Conservation (phyloP, 129 eudicot species). For the Flaveria sonorensis region DNA sequence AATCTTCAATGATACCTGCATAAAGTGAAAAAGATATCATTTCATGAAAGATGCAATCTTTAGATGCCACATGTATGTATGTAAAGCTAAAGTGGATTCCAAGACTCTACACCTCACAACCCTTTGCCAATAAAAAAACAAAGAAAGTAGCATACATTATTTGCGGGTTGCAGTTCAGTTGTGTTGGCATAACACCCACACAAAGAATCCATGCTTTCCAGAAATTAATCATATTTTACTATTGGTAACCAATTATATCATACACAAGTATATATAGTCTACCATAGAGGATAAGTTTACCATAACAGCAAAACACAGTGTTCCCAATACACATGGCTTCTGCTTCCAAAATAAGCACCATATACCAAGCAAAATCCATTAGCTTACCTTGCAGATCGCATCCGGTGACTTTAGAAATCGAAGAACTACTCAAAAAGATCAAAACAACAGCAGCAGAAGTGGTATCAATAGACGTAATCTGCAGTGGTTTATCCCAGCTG, state of each 20-base stretch:
- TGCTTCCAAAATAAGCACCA: conserved; percentile 29
- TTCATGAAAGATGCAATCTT: conserved; percentile 13
- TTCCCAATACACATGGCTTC: conserved; percentile 34
- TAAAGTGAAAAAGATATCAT: conserved; percentile 19
- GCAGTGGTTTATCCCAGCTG: conserved; percentile 42
- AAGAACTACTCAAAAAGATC: conserved; percentile 43
- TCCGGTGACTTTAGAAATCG: conserved; percentile 37
- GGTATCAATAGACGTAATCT: conserved; percentile 31
- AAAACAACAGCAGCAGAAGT: conserved; percentile 30
- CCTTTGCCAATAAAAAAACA: conserved; percentile 7
- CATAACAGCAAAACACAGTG: conserved; percentile 1
- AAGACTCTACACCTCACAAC: conserved; percentile 18
- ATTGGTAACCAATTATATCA: conserved; percentile 20
- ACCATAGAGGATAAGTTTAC: conserved; percentile 22
- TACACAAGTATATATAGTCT: conserved; percentile 1
- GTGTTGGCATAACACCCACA: conserved; percentile 27
- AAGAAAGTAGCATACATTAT: conserved; percentile 6
- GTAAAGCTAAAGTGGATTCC: conserved; percentile 1
- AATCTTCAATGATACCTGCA: conserved; percentile 16
- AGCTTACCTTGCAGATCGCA: conserved; percentile 70
- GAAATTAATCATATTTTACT: not conserved
- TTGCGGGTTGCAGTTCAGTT: not conserved
- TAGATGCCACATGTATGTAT: conserved; percentile 23
- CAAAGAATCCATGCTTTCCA: conserved; percentile 12
- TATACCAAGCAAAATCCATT: conserved; percentile 47